Conservation (phyloP, 140 eudicot species). For the Anethum foeniculum region DNA sequence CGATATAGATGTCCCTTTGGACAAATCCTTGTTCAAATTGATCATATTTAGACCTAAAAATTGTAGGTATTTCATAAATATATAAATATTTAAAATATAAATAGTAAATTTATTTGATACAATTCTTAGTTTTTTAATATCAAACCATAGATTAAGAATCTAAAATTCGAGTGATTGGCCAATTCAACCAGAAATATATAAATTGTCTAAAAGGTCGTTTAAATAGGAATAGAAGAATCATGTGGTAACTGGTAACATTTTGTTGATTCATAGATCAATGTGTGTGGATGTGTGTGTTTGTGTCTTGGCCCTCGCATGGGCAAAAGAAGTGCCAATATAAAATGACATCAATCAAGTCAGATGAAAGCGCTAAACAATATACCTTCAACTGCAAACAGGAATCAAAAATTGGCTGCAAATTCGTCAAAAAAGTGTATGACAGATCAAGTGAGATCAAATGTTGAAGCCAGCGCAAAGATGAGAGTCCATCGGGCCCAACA, state of each 20-base stretch:
- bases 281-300: too few relatives aligned
- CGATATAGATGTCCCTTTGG: background rate
- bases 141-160: background rate
- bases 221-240: background rate
- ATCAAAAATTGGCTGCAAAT: slow-evolving; percentile 74
- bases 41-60: too few relatives aligned
- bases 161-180: background rate
- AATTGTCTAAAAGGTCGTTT: background rate
- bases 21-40: background rate
- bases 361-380: background rate
- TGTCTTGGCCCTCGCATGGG: background rate
- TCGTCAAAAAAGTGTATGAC: slow-evolving; percentile 80
- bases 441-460: slow-evolving; percentile 88
- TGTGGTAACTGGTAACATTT: background rate
- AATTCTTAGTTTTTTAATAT: background rate
- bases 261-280: background rate
- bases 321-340: background rate
- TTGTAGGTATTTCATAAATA: background rate
- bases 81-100: background rate
- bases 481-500: slow-evolving; percentile 76
- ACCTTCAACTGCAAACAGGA: slow-evolving; percentile 82
- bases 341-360: background rate
- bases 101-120: background rate
- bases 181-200: background rate
- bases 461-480: slow-evolving; percentile 55